Conservation (phyloP, 805 yeast species). For the Pichia occidentalis region DNA sequence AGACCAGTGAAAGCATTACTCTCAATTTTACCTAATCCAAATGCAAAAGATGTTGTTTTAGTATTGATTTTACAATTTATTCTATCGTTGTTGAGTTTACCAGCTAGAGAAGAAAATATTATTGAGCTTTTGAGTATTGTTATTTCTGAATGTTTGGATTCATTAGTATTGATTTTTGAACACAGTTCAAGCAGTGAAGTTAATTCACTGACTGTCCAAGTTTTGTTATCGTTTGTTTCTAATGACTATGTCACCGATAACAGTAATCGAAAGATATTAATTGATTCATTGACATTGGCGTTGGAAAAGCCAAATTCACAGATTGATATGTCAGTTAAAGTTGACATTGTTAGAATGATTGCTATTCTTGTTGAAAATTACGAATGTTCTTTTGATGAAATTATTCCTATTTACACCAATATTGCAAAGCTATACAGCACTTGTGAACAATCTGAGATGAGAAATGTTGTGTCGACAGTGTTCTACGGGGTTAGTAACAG, state of each 20-base stretch:
- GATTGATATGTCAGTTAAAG: constrained; percentile 46
- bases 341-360: constrained; percentile 51
- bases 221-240: constrained; percentile 47
- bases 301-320: constrained; percentile 51
- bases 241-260: constrained; percentile 52
- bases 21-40: constrained; percentile 42
- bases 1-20: constrained; percentile 52
- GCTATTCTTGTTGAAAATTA: constrained; percentile 46
- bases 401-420: constrained; percentile 30
- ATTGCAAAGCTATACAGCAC: constrained; percentile 43
- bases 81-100: constrained; percentile 36
- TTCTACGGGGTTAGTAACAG: constrained; percentile 53
- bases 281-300: constrained; percentile 52
- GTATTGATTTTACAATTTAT: constrained; percentile 49
- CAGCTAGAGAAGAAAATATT: constrained; percentile 36
- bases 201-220: constrained; percentile 44
- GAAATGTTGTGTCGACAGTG: constrained; percentile 55
- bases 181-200: constrained; percentile 38
- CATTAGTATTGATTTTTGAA: constrained; percentile 45
- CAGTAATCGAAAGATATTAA: constrained; percentile 44
- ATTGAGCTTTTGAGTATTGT: constrained; percentile 46
- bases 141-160: constrained; percentile 48
- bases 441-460: constrained; percentile 53
- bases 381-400: constrained; percentile 46
- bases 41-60: constrained; percentile 64